A percentile compares a stretch with the other conserved stretches of the same genome.
Conservation (phyloP, 1,139 yeast species). For the Saccharomycopsis phalli region DNA sequence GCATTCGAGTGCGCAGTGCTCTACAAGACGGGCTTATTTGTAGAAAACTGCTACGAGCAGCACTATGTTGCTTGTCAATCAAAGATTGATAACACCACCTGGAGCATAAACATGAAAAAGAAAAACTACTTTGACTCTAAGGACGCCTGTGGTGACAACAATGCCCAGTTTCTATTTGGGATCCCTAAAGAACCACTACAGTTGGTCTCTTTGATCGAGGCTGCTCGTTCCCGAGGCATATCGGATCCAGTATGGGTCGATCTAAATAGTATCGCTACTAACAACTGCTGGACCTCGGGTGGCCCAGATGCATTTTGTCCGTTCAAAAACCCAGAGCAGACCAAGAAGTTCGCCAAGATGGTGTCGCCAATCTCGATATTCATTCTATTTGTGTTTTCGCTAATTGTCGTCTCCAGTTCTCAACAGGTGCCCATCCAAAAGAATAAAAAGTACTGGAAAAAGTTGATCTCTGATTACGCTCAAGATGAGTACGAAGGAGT, state of each 20-base stretch:
- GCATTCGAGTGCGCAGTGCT: conserved; percentile 59
- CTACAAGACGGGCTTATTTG: conserved; percentile 42
- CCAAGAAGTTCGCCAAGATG: conserved; percentile 50
- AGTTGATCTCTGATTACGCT: conserved; percentile 34
- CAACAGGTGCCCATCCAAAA: conserved; percentile 42
- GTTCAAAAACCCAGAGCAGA: conserved; percentile 48
- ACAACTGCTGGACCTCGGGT: conserved; percentile 80
- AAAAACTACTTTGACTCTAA: conserved; percentile 47
- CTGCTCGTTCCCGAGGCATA: too few species aligned
- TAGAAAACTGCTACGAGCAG: conserved; percentile 53
- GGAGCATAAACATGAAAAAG: conserved; percentile 35
- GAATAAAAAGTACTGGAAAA: conserved; percentile 50
- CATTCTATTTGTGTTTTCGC: conserved; percentile 38
- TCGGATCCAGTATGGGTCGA: conserved; percentile 65
- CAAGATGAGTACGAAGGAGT: conserved; percentile 54
- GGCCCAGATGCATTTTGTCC: conserved; percentile 79
- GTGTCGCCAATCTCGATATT: conserved; percentile 61
- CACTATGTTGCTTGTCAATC: conserved; percentile 51
- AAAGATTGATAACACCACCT: conserved; percentile 32
- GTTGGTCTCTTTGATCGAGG: too few species aligned
- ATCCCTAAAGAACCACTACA: conserved; percentile 56
- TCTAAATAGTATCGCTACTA: conserved; percentile 65
- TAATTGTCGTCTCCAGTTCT: conserved; percentile 32
- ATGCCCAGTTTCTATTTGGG: conserved; percentile 32
- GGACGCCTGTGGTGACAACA: conserved; percentile 42